Percentiles rank a stretch among this genome's conserved stretches.
Evolutionary conservation across 768 basidiomycete genomes (phyloP).

Genomic region (Astraeus odoratus): DNA sequence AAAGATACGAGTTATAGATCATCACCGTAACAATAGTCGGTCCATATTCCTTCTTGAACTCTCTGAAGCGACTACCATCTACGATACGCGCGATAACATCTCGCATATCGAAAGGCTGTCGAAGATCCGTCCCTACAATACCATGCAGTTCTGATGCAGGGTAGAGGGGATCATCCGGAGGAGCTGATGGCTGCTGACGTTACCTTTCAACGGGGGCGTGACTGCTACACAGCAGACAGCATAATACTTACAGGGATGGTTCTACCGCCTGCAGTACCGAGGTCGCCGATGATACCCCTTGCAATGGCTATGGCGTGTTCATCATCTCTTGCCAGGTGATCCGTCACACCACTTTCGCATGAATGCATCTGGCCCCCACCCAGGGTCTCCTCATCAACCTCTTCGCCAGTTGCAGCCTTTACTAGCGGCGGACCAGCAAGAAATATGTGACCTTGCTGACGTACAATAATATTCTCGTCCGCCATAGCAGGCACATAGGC

Average conservation of each 20-base stretch:
- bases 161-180: slow-evolving; percentile 70
- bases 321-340: slow-evolving; percentile 80
- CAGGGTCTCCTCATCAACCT: slow-evolving; percentile 86
- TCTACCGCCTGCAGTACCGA: slow-evolving; percentile 55
- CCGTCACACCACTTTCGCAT: slow-evolving; percentile 84
- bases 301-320: slow-evolving; percentile 81
- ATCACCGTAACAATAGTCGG: slow-evolving; percentile 81
- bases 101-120: slow-evolving; percentile 88
- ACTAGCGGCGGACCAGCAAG: slow-evolving; percentile 92
- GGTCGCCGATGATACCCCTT: slow-evolving; percentile 68
- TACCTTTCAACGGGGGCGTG: slow-evolving; percentile 2
- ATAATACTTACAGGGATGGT: slow-evolving; percentile 39
- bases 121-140: slow-evolving; percentile 84
- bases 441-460: slow-evolving; percentile 90
- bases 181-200: slow-evolving; percentile 43
- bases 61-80: slow-evolving; percentile 85
- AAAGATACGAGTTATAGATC: slow-evolving; percentile 5
- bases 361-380: slow-evolving; percentile 92
- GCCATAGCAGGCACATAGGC: slow-evolving; percentile 97
- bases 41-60: slow-evolving; percentile 96
- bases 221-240: neutral
- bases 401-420: slow-evolving; percentile 91
- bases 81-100: slow-evolving; percentile 90
- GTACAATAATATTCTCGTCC: slow-evolving; percentile 87
- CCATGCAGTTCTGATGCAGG: slow-evolving; percentile 79